A percentile compares a stretch with the other conserved stretches of the same genome.
These are phyloP conservation scores for Penicillium lividum DNA, from an alignment of 495 filamentous ascomycete species.

Conservation along the genomic window DNA sequence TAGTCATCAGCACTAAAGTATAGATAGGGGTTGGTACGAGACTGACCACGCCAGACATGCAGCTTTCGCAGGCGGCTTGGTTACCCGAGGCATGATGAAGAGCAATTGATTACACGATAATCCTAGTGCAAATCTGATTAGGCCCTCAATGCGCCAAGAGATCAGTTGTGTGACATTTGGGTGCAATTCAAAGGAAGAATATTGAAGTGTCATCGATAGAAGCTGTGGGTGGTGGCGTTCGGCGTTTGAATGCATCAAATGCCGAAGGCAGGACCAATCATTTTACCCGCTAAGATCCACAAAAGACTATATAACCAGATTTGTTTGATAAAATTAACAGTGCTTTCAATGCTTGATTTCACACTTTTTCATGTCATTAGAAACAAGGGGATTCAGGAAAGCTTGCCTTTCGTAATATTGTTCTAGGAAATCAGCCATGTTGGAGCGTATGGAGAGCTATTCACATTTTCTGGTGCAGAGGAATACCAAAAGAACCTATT, in stretches of 20 bases:
- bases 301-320: no score
- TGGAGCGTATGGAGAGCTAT: no score
- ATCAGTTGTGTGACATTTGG: neutral
- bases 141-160: neutral
- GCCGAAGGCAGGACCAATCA: slow-evolving; percentile 8
- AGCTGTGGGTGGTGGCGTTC: slow-evolving; percentile 3
- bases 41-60: slow-evolving; percentile 56
- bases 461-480: no score
- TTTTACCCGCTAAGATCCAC: no score
- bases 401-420: no score
- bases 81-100: slow-evolving; percentile 2
- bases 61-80: slow-evolving; percentile 49
- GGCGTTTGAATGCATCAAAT: slow-evolving; percentile 17
- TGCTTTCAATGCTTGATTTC: no score
- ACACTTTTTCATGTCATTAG: no score
- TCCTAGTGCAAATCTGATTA: neutral
- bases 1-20: neutral
- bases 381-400: no score
- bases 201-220: neutral
- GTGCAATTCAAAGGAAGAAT: neutral
- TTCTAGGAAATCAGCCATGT: no score
- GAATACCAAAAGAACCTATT: no score
- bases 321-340: no score
- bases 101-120: neutral
- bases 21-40: neutral